These are phyloP conservation scores for Ustilago trichophora DNA, from an alignment of 1,284 basidiomycete species.

Conservation along the genomic window DNA sequence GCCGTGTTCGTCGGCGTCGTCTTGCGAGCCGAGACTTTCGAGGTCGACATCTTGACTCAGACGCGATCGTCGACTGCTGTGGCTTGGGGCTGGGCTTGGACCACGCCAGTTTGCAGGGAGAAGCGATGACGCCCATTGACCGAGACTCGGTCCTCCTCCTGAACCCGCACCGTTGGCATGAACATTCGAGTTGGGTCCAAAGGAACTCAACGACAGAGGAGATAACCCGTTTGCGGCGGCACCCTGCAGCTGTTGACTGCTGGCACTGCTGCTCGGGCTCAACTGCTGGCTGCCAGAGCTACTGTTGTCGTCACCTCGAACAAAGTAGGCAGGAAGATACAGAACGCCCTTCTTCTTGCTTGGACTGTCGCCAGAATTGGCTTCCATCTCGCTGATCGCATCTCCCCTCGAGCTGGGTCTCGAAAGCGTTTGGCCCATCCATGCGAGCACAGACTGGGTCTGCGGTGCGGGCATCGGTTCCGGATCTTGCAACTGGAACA, in stretches of 20 bases:
- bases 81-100: slow-evolving; percentile 26
- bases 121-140: slow-evolving; percentile 25
- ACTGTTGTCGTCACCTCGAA: slow-evolving; percentile 34
- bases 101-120: slow-evolving; percentile 29
- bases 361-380: slow-evolving; percentile 16
- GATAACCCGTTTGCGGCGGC: slow-evolving; percentile 1
- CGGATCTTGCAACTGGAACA: slow-evolving; percentile 48
- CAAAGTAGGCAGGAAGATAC: slow-evolving; percentile 56
- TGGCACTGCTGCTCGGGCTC: slow-evolving; percentile 14
- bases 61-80: slow-evolving; percentile 13
- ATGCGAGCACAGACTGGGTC: slow-evolving; percentile 40
- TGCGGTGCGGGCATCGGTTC: slow-evolving; percentile 34
- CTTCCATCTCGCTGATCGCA: slow-evolving; percentile 27
- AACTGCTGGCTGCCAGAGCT: slow-evolving; percentile 2
- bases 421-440: slow-evolving; percentile 46
- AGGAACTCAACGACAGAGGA: slow-evolving; percentile 1
- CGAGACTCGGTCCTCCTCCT: slow-evolving; percentile 6
- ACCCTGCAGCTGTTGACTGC: slow-evolving; percentile 7
- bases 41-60: slow-evolving; percentile 37
- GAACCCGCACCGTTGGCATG: too few relatives aligned
- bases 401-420: slow-evolving; percentile 38
- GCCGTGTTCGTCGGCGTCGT: slow-evolving; percentile 8
- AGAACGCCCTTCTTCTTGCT: slow-evolving; percentile 44
- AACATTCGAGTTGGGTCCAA: background rate
- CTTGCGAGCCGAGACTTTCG: slow-evolving; percentile 22